Evolutionary conservation across 2,329 filamentous ascomycete species (phyloP).

Genomic region (Scedosporium minutisporum): DNA sequence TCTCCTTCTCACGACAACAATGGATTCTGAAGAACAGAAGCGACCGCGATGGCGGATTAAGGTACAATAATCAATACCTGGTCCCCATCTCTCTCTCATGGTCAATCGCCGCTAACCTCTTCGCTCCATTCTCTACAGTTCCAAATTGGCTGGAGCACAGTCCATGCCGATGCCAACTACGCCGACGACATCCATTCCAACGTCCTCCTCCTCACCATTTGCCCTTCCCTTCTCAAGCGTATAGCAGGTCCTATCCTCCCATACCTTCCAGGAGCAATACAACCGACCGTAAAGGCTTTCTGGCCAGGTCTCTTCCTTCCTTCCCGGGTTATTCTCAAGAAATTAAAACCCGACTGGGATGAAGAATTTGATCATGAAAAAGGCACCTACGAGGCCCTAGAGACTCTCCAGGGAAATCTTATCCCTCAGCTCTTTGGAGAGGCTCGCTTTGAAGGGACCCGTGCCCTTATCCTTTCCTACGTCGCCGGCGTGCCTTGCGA

Average conservation of each 20-base stretch:
- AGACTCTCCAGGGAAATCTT: not conserved
- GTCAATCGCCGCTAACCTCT: too few species aligned
- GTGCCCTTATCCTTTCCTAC: not conserved
- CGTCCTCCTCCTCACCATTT: not conserved
- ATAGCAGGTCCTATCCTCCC: not conserved
- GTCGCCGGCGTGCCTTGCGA: not conserved
- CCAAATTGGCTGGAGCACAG: not conserved
- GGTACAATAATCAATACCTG: too few species aligned
- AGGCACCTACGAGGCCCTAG: not conserved
- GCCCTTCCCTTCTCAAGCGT: not conserved
- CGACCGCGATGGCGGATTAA: too few species aligned
- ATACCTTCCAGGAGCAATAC: not conserved
- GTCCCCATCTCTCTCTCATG: too few species aligned
- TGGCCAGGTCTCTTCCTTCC: not conserved
- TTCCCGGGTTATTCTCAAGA: not conserved
- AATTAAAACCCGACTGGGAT: not conserved
- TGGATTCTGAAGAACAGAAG: too few species aligned
- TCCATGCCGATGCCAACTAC: not conserved
- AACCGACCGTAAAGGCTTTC: not conserved
- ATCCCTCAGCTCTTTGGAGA: not conserved
- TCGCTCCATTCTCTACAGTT: not conserved
- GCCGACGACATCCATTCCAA: not conserved
- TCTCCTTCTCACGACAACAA: too few species aligned
- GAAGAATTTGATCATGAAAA: constrained; percentile 3
- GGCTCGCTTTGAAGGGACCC: not conserved